Evolutionary conservation across 805 yeast genomes (phyloP).

Genomic region (Metschnikowia amazonensis): DNA sequence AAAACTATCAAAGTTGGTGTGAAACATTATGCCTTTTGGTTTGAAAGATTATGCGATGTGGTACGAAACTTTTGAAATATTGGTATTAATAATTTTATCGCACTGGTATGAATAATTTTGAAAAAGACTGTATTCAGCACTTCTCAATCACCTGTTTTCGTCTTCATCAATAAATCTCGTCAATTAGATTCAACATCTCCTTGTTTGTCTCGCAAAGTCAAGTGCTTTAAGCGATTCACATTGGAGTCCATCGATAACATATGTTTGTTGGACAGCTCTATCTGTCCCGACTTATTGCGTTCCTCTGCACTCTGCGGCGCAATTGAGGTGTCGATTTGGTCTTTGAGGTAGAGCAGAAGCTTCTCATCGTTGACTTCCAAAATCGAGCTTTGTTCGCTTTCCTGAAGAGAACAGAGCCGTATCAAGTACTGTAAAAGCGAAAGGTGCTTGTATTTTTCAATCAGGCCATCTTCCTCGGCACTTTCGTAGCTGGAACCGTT

Average conservation of each 20-base stretch:
- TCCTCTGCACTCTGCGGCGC: slow-evolving; percentile 20
- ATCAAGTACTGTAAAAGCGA: slow-evolving; percentile 62
- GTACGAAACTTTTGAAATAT: no score
- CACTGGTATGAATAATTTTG: no score
- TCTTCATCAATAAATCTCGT: no score
- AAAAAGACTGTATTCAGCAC: no score
- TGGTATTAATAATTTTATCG: no score
- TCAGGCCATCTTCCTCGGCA: slow-evolving; percentile 8
- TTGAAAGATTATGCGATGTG: no score
- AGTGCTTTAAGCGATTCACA: slow-evolving; percentile 29
- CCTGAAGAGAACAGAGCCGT: slow-evolving; percentile 57
- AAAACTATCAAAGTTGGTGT: no score
- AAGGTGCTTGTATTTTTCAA: slow-evolving; percentile 32
- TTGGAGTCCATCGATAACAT: slow-evolving; percentile 29
- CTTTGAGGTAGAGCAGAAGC: slow-evolving; percentile 55
- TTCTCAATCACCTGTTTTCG: no score
- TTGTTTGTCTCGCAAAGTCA: slow-evolving; percentile 19
- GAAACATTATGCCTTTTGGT: no score
- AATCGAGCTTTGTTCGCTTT: slow-evolving; percentile 52
- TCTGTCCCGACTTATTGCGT: slow-evolving; percentile 10
- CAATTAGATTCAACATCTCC: no score
- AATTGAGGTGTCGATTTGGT: slow-evolving; percentile 39
- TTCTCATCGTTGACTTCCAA: slow-evolving; percentile 63
- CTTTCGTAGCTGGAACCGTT: slow-evolving; percentile 11
- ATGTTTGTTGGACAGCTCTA: slow-evolving; percentile 15